phyloP scores from a whole-genome alignment of 495 filamentous ascomycete genomes.

The Penicillium cosmopolitanum region DNA sequence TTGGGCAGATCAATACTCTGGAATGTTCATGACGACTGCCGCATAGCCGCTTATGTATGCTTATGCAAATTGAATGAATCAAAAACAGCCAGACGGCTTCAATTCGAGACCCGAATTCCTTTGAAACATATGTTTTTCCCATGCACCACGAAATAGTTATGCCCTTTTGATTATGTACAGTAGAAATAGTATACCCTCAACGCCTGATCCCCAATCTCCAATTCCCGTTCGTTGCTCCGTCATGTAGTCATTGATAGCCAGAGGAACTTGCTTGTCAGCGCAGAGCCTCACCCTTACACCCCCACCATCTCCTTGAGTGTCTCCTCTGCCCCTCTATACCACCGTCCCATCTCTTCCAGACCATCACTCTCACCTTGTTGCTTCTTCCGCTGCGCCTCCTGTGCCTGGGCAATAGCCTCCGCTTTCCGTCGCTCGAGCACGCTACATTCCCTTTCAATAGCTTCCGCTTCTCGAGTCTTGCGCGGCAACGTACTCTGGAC shows the following conservation, averaged over 20 bases:
- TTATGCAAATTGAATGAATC: conserved; percentile 49
- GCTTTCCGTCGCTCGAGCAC: conserved; percentile 72
- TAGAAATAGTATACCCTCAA: conserved; percentile 27
- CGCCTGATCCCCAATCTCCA: conserved; percentile 26
- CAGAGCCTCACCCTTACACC: conserved; percentile 31
- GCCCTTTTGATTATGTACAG: neutral
- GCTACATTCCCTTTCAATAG: conserved; percentile 69
- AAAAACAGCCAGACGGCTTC: conserved; percentile 43
- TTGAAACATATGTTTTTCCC: neutral
- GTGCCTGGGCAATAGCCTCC: conserved; percentile 68
- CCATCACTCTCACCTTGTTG: conserved; percentile 77
- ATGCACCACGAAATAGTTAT: conserved; percentile 6
- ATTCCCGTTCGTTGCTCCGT: conserved; percentile 26
- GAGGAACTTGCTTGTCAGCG: neutral
- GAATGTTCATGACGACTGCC: conserved; percentile 50
- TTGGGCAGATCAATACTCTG: conserved; percentile 38
- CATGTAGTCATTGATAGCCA: conserved; percentile 15
- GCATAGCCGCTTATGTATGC: conserved; percentile 50
- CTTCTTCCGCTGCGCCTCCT: conserved; percentile 78
- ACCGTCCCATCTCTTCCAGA: conserved; percentile 79
- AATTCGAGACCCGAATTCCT: conserved; percentile 37
- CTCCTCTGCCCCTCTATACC: conserved; percentile 74
- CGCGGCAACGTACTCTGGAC: conserved; percentile 67
- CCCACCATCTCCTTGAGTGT: conserved; percentile 70
- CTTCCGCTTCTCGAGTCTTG: conserved; percentile 72